Conservation (phyloP, 345 rosid genomes). For the Noccaea bulbosa region DNA sequence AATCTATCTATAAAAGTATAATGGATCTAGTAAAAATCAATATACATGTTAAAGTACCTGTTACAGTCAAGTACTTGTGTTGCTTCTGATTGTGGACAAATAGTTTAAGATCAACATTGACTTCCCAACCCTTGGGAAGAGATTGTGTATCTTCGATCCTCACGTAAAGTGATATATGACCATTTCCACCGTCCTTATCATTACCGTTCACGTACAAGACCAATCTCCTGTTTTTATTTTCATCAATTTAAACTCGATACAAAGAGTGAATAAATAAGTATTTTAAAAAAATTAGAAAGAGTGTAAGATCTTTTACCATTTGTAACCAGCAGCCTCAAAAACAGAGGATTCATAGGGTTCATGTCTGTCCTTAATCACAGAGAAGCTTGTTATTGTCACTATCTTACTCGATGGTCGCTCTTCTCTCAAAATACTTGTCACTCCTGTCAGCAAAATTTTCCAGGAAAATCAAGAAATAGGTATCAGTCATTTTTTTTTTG, state of each 20-base stretch:
- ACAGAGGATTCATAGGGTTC: slow-evolving; percentile 45
- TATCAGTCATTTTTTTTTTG: background rate
- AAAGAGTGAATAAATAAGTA: no score
- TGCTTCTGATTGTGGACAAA: slow-evolving; percentile 38
- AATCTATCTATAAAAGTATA: background rate
- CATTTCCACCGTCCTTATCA: slow-evolving; percentile 28
- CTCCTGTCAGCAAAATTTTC: slow-evolving; percentile 8
- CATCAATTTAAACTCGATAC: background rate
- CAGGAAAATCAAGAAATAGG: background rate
- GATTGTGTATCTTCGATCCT: slow-evolving; percentile 34
- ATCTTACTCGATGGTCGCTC: slow-evolving; percentile 45
- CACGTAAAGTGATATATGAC: slow-evolving; percentile 44
- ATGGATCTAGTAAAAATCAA: no score
- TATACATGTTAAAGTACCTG: slow-evolving; percentile 31
- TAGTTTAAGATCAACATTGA: slow-evolving; percentile 42
- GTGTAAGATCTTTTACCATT: slow-evolving; percentile 37
- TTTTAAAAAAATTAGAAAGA: background rate
- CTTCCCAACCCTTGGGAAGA: slow-evolving; percentile 44
- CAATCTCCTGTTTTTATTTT: slow-evolving; percentile 39
- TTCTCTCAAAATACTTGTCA: slow-evolving; percentile 29
- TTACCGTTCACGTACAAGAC: slow-evolving; percentile 48
- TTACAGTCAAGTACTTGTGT: slow-evolving; percentile 39
- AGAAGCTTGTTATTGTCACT: slow-evolving; percentile 47
- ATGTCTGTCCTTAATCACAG: slow-evolving; percentile 15
- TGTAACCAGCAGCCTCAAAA: slow-evolving; percentile 50